Conservation (phyloP, 2,329 filamentous ascomycete genomes). For the Helminthosporium solani region DNA sequence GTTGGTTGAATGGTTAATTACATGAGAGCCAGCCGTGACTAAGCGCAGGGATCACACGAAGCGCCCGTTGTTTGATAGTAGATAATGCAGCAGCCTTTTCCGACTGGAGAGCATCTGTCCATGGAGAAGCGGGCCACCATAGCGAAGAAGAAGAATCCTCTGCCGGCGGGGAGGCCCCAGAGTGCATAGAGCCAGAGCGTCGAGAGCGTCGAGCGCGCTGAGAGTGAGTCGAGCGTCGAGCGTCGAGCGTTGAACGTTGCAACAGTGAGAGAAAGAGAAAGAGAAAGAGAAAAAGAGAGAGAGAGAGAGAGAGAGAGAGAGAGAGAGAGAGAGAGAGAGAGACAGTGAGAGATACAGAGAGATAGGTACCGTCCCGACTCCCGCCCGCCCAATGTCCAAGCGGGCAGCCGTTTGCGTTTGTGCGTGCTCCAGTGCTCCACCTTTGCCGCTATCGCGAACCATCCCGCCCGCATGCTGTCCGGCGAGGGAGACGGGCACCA, state of each 20-base stretch:
- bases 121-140: constrained; percentile 39
- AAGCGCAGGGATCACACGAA: not conserved
- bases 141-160: constrained; percentile 35
- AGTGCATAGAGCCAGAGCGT: no score
- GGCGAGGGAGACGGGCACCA: constrained; percentile 7
- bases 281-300: no score
- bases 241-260: constrained; percentile 12
- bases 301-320: no score
- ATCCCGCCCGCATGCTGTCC: not conserved
- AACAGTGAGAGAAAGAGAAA: constrained; percentile 18
- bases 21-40: no score
- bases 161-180: constrained; percentile 32
- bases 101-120: no score
- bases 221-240: no score
- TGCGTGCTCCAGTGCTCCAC: constrained; percentile 8
- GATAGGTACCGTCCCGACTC: constrained; percentile 11
- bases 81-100: no score
- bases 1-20: no score
- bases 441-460: constrained; percentile 22
- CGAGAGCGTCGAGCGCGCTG: no score
- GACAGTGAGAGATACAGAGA: no score
- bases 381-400: not conserved
- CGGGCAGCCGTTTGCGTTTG: no score
- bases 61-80: constrained; percentile 12
- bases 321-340: no score